Percentiles rank a stretch among this genome's conserved stretches.
Evolutionary conservation across 148 eudicot species (phyloP).

Genomic region (Camellia lanceoleosa): DNA sequence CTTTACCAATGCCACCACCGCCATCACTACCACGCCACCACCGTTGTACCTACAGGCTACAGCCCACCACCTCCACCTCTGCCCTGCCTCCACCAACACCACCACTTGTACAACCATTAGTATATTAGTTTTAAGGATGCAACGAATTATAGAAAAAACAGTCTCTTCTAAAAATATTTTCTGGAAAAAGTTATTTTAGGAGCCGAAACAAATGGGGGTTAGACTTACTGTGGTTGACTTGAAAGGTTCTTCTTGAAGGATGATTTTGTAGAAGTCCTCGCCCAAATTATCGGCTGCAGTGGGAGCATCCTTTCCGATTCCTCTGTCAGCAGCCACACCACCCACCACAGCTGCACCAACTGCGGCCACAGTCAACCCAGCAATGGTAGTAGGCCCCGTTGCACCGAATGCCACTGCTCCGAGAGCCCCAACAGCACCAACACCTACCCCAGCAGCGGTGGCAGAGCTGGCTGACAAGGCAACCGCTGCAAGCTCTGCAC

Average conservation of each 20-base stretch:
- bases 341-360: conserved; percentile 88
- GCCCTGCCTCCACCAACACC: too few species aligned
- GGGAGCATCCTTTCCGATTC: conserved; percentile 66
- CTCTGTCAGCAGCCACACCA: conserved; percentile 65
- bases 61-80: too few species aligned
- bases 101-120: too few species aligned
- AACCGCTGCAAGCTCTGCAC: conserved; percentile 71
- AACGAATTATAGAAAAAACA: too few species aligned
- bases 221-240: conserved; percentile 72
- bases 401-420: conserved; percentile 80
- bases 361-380: conserved; percentile 77
- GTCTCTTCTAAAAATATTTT: too few species aligned
- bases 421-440: conserved; percentile 75
- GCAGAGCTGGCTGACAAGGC: conserved; percentile 79
- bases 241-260: conserved; percentile 89
- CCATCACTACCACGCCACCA: too few species aligned
- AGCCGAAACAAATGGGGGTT: too few species aligned
- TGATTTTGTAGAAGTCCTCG: conserved; percentile 81
- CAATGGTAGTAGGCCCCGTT: conserved; percentile 74
- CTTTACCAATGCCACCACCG: too few species aligned
- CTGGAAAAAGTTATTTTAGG: too few species aligned
- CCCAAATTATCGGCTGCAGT: conserved; percentile 76
- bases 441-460: conserved; percentile 83
- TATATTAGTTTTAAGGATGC: too few species aligned
- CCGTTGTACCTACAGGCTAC: too few species aligned